Evolutionary conservation across 2,329 filamentous ascomycete species (phyloP).

Genomic region (Stachybotrys echinatus): DNA sequence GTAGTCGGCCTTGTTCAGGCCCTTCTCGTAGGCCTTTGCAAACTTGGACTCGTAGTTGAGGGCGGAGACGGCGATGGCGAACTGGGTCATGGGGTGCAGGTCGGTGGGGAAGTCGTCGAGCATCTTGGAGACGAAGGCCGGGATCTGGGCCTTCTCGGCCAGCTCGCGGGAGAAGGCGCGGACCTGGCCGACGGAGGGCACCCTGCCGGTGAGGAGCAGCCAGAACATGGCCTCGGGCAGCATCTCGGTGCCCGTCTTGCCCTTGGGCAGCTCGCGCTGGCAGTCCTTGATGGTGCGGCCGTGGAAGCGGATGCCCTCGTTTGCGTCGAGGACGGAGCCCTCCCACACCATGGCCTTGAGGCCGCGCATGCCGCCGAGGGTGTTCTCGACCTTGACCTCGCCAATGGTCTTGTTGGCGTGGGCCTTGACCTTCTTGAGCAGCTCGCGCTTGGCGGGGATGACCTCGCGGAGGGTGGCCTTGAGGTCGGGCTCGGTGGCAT

Average conservation of each 20-base stretch:
- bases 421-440: constrained; percentile 89
- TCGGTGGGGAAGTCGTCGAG: constrained; percentile 84
- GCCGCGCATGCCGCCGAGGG: constrained; percentile 93
- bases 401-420: constrained; percentile 78
- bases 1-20: constrained; percentile 92
- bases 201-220: constrained; percentile 89
- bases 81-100: constrained; percentile 97
- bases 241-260: constrained; percentile 90
- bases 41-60: constrained; percentile 93
- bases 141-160: constrained; percentile 78
- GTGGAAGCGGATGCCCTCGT: constrained; percentile 98
- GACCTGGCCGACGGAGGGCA: constrained; percentile 78
- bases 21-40: constrained; percentile 85
- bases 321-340: constrained; percentile 90
- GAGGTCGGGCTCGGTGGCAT: constrained; percentile 81
- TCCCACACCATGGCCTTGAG: constrained; percentile 99
- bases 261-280: constrained; percentile 89
- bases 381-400: constrained; percentile 90
- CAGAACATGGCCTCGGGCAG: constrained; percentile 99
- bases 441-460: constrained; percentile 89
- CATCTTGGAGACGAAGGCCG: constrained; percentile 78
- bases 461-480: constrained; percentile 78
- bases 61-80: constrained; percentile 91
- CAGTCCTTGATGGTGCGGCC: constrained; percentile 98
- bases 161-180: constrained; percentile 79